A percentile compares a stretch with the other conserved stretches of the same genome.
These are phyloP conservation scores for Amauroascus verrucosus DNA, from an alignment of 2,329 filamentous ascomycete genomes.

Conservation along the genomic window DNA sequence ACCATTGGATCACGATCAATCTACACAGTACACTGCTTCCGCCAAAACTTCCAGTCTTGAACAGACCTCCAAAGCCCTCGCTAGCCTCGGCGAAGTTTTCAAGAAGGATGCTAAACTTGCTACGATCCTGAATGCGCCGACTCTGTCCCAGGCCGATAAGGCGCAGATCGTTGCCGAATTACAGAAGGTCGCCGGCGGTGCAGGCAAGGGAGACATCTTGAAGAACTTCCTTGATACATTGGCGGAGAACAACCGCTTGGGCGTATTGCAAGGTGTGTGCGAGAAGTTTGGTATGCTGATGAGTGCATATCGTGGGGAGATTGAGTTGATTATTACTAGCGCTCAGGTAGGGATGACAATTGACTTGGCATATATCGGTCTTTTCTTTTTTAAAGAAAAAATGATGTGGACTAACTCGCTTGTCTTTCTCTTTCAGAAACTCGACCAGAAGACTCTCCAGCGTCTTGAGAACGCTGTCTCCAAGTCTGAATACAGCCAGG, in stretches of 20 bases:
- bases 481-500: slow-evolving; percentile 81
- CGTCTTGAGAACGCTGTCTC: slow-evolving; percentile 78
- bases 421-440: too few species aligned
- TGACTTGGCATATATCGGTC: too few species aligned
- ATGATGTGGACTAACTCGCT: not conserved
- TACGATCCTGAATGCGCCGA: slow-evolving; percentile 66
- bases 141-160: slow-evolving; percentile 71
- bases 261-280: slow-evolving; percentile 67
- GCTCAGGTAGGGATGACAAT: slow-evolving; percentile 76
- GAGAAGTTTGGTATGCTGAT: slow-evolving; percentile 83
- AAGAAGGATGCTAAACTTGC: slow-evolving; percentile 74
- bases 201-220: slow-evolving; percentile 65
- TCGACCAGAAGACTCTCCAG: slow-evolving; percentile 76
- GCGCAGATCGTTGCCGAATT: slow-evolving; percentile 75
- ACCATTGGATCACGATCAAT: too few species aligned
- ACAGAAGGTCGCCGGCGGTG: slow-evolving; percentile 63
- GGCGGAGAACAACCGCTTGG: slow-evolving; percentile 92
- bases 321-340: slow-evolving; percentile 85
- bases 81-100: slow-evolving; percentile 59
- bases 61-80: slow-evolving; percentile 68
- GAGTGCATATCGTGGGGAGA: slow-evolving; percentile 79
- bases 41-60: slow-evolving; percentile 81
- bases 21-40: slow-evolving; percentile 78
- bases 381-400: too few species aligned
- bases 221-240: slow-evolving; percentile 89